A percentile compares a stretch with the other conserved stretches of the same genome.
Evolutionary conservation across 352 stramenopile genomes (phyloP).

Genomic region (Phytophthora uliginosa): DNA sequence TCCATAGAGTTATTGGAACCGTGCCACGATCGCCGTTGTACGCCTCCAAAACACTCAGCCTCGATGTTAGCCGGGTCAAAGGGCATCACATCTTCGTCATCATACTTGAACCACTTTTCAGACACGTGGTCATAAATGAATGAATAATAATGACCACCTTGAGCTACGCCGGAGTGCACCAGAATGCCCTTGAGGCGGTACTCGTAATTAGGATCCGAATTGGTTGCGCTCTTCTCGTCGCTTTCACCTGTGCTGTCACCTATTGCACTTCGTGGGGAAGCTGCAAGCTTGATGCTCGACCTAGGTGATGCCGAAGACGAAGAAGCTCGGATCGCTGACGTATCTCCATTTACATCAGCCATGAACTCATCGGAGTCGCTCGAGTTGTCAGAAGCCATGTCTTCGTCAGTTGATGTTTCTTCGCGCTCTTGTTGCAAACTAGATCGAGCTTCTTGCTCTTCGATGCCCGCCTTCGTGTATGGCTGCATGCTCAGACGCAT

Average conservation of each 20-base stretch:
- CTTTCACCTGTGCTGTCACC: constrained; percentile 26
- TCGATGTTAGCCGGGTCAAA: constrained; percentile 98
- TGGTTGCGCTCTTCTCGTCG: constrained; percentile 30
- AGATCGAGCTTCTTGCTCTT: constrained; percentile 88
- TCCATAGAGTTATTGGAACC: constrained; percentile 97
- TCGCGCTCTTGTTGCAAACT: constrained; percentile 49
- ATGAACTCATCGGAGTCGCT: constrained; percentile 74
- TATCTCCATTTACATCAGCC: constrained; percentile 52
- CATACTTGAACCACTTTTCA: constrained; percentile 99
- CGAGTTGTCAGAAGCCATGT: constrained; percentile 64
- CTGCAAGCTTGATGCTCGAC: constrained; percentile 37
- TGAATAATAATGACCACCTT: constrained; percentile 99
- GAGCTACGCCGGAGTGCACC: constrained; percentile 98
- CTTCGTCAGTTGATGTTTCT: constrained; percentile 56
- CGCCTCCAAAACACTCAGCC: constrained; percentile 98
- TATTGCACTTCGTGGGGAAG: constrained; percentile 22
- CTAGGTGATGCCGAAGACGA: constrained; percentile 32
- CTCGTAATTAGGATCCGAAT: constrained; percentile 94
- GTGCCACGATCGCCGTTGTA: constrained; percentile 94
- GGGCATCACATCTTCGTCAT: constrained; percentile 99
- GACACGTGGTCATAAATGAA: constrained; percentile 91
- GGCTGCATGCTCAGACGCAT: constrained; percentile 98
- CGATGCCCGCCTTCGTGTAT: constrained; percentile 98
- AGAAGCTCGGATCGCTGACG: constrained; percentile 22
- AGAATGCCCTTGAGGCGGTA: constrained; percentile 98